Base-by-base conservation (phyloP, 192 early-diverging fungal species). In the Backusella circina region DNA sequence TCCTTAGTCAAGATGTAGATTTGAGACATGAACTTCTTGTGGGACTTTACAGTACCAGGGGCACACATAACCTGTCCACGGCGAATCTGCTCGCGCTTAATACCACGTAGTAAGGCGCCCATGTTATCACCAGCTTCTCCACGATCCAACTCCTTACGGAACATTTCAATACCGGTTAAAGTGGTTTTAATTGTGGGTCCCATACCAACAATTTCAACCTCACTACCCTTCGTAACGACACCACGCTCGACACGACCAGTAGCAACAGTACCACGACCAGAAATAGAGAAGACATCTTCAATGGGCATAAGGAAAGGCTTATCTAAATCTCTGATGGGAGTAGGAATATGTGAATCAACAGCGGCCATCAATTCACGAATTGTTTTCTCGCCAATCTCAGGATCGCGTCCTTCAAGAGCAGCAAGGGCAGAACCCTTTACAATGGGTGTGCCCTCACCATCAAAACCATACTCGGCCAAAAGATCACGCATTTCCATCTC, bases 401-500 rank as follows among this genome's bases (percentile, higher is more conserved):
- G 91, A 80, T 94, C 87, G 50, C 92, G 88, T 79, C 89, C 92
- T 83, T 99, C 95, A 64, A 99, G 89, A 71, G 98, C 98, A 76
- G 95, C 96, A 74, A 98, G 87, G 37, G 96, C 98, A 66, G 95
- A 97, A 13, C 96, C 96, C 83, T 91, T 90, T 76, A 97, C 83
- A 65, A 99, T 93, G 6, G 95, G 98, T 61, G 91, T 90, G 50
- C 91, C 88, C 70, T 99, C 96, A 76, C 96, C 95, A 73, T 94
- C 90, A 80, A 93, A 99, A 41, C 93, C 94, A 83, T 99, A 98
- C 80, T 95, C 90, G 57, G 78, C 75, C 31, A 97, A 81, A 71
- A 97, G 88, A 83, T 97, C 97, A 78, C 97, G 93, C 95, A 99
- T 97, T 84, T 97, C 95, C 95, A 97, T 97, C 73, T 99, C 96